Evolutionary conservation across 495 filamentous ascomycete genomes (phyloP), one percentile per base, ranked within the genome.

Genomic region (Penicillium chermesinum): DNA sequence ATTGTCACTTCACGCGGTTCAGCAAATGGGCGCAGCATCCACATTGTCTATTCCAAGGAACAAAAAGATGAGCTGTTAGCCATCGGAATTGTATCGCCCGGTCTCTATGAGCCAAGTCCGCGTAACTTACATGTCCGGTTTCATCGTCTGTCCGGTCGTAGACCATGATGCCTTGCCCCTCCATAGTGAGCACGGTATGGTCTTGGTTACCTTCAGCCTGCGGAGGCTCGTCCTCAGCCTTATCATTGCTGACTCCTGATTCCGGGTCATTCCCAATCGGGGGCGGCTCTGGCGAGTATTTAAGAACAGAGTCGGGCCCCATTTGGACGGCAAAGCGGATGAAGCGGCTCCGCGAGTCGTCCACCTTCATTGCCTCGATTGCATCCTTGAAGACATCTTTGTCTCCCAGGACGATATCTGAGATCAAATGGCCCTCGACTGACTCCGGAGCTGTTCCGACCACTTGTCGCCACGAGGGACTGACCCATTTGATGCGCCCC

Each of bases 91-190:
- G 15, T 12, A 46, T 14, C 14, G 7, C 12, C 44, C 13, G 12
- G 17, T 34, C 17, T n/a, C n/a, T n/a, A n/a, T n/a, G n/a, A n/a
- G n/a, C n/a, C n/a, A n/a, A 47, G 41, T 14, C 17, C 35, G 10
- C 34, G 5, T 16, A 50, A 77, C 89, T 69, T 77, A 95, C 91
- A 74, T 97, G 91, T 57, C 89, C 93, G 53, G 88, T 84, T 38
- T 84, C 86, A 43, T 89, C 63, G 34, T 88, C 85, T 9, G 87
- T 81, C 43, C 88, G 82, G 62, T 96, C 91, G 64, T 93, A 96
- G 7, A 96, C 87, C 85, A 97, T 91, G 54, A 98, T 97, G 13
- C 93, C 93, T 69, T 98, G 93, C 36, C 86, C 93, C 69, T 98
- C 94, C 49, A 98, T 76, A 44, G 85, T 84, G 47, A 97, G 67